Conservation (phyloP, 1,284 basidiomycete species). For the Polyporus tsugae region DNA sequence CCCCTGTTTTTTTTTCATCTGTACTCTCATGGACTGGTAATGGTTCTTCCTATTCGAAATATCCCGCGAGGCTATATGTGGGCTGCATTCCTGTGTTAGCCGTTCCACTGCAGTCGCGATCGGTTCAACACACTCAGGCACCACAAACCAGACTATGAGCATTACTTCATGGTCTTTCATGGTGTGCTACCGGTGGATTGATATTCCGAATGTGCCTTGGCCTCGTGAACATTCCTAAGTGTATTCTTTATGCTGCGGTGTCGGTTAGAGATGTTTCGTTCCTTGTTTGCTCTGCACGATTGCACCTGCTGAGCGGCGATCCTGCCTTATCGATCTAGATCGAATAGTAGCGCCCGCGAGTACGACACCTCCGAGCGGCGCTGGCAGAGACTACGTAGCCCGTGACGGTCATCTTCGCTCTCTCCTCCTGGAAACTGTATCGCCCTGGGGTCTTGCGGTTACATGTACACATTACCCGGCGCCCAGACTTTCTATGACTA, state of each 20-base stretch:
- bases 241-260: not conserved
- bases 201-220: not conserved
- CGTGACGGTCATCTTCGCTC: not conserved
- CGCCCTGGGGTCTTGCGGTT: not conserved
- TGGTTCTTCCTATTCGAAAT: not conserved
- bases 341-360: not conserved
- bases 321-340: not conserved
- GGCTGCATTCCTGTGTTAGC: not conserved
- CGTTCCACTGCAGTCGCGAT: not conserved
- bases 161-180: too few species aligned
- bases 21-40: not conserved
- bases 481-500: not conserved
- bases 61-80: not conserved
- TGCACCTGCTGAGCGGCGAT: not conserved
- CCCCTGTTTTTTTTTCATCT: too few species aligned
- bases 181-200: not conserved
- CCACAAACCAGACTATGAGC: not conserved
- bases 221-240: not conserved
- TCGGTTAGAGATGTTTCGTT: not conserved
- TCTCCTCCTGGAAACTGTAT: not conserved
- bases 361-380: not conserved
- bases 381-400: not conserved
- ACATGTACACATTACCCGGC: not conserved
- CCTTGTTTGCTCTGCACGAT: not conserved
- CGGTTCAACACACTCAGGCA: not conserved